Evolutionary conservation across 129 eudicot genomes (phyloP).

Genomic region (Escallonia rubra): DNA sequence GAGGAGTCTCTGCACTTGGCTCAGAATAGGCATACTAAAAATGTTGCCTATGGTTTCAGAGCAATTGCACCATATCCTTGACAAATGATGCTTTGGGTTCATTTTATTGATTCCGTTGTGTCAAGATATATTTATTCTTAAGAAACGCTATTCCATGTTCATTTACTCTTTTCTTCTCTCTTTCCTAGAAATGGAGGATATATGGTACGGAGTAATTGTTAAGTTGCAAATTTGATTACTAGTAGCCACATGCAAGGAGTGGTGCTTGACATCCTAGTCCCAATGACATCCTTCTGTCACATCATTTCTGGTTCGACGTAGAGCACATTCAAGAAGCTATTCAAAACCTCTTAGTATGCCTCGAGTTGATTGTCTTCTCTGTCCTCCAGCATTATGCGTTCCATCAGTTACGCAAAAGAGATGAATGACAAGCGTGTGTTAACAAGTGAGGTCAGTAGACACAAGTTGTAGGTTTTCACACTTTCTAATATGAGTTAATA

Average conservation of each 20-base stretch:
- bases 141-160: neutral
- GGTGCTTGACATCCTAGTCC: conserved; percentile 50
- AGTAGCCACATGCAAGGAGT: conserved; percentile 46
- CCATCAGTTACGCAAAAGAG: conserved; percentile 12
- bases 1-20: no score
- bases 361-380: conserved; percentile 80
- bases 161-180: neutral
- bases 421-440: no score
- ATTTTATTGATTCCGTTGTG: no score
- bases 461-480: no score
- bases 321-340: conserved; percentile 55
- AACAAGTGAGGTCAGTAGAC: no score
- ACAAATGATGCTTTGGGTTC: no score
- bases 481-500: no score
- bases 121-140: no score
- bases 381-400: conserved; percentile 91
- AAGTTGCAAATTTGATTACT: neutral
- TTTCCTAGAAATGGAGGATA: neutral
- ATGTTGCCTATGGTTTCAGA: neutral
- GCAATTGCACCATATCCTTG: no score
- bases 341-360: conserved; percentile 56
- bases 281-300: conserved; percentile 48
- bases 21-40: neutral
- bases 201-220: no score
- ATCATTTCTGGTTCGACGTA: conserved; percentile 79